phyloP scores from a whole-genome alignment of 768 basidiomycete species.

The Tricholoma saponaceum region DNA sequence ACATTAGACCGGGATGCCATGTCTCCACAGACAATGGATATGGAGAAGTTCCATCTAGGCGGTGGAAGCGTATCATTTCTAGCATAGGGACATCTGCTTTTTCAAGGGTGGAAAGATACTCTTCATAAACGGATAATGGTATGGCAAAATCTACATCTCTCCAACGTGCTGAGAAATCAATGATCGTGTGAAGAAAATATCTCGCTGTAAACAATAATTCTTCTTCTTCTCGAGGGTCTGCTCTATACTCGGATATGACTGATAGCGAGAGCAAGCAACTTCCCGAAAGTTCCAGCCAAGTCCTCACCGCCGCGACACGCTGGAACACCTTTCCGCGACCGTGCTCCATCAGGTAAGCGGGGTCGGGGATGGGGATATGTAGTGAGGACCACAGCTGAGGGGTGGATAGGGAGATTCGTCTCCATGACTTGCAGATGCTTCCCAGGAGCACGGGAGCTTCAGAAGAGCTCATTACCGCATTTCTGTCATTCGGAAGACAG shows the following conservation, averaged over 20 bases:
- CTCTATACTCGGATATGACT: not conserved
- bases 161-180: not conserved
- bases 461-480: too few relatives aligned
- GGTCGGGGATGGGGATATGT: not conserved
- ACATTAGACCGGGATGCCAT: not conserved
- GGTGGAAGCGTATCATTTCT: not conserved
- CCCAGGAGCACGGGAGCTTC: too few relatives aligned
- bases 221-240: not conserved
- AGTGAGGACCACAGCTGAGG: not conserved
- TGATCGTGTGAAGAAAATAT: not conserved
- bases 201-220: not conserved
- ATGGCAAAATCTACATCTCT: not conserved
- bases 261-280: constrained; percentile 2
- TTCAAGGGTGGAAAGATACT: not conserved
- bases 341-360: not conserved
- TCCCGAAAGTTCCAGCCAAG: constrained; percentile 4
- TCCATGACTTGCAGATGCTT: too few relatives aligned
- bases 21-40: not conserved
- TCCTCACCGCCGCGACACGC: not conserved
- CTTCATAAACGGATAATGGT: not conserved
- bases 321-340: not conserved
- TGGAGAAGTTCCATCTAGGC: too few relatives aligned
- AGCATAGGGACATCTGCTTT: not conserved
- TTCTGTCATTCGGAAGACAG: too few relatives aligned
- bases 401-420: not conserved